Evolutionary conservation across 108 stramenopile genomes (phyloP), one percentile per base, ranked within the genome.

Genomic region (Nitzschia sp.): DNA sequence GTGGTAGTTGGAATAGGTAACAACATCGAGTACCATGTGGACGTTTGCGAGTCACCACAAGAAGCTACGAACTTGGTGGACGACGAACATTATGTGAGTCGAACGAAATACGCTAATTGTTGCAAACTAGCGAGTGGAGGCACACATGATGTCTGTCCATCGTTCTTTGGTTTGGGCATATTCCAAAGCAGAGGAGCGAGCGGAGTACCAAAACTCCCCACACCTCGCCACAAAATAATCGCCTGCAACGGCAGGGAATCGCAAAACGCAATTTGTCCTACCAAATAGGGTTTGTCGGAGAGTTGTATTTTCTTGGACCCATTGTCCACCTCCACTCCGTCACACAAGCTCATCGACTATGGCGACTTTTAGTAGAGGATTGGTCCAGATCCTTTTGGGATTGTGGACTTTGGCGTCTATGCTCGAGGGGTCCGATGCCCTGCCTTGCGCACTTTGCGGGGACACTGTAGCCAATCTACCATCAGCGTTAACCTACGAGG

Each of bases 241-340:
- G 14, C 46, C 17, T 48, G n/a, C 46, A 48, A 48, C 46, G 46
- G 46, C 46, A 48, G 46, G 14, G 46, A 48, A 48, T 48, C 17
- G 46, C 17, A 15, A 48, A 15, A 48, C 46, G 17, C n/a, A 48
- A 17, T 48, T 48, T 48, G 17, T 48, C 17, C 29, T 1, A 34
- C 1, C 29, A 34, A 5, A 34, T 34, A 34, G 29, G 5, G 29
- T 34, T 34, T 34, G 29, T 34, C 29, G 29, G 29, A 34, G 29
- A 34, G 29, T 34, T 34, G 29, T 34, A 34, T 34, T 34, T 34
- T 34, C 29, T 34, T 34, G 29, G 29, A 34, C 29, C 29, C 29
- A 34, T 5, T 34, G 29, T 34, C 29, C 29, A 34, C 1, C 6
- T 5, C 17, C 6, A 48, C 46, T 48, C 17, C 17, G 43, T 9